A percentile compares a stretch with the other conserved stretches of the same genome.
phyloP scores from a whole-genome alignment of 1,284 basidiomycete species.

The Cystobasidiaceae sp. region DNA sequence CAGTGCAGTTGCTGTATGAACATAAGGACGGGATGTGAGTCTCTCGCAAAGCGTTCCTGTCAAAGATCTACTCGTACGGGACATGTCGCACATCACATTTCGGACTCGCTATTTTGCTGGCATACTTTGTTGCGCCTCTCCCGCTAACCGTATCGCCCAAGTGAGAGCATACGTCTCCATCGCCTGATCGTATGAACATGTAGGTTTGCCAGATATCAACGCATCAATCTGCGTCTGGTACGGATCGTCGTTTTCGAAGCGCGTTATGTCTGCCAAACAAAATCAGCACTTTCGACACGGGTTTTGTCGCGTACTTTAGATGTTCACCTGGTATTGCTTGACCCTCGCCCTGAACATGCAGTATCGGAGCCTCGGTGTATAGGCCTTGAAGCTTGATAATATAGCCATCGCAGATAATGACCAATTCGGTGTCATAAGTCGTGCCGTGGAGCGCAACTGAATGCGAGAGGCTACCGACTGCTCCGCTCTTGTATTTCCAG shows the following conservation, averaged over 20 bases:
- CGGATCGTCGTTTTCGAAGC: slow-evolving; percentile 33
- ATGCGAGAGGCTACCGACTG: slow-evolving; percentile 81
- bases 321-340: slow-evolving; percentile 1
- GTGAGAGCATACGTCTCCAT: slow-evolving; percentile 79
- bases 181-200: slow-evolving; percentile 58
- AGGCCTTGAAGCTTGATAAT: slow-evolving; percentile 31
- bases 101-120: too few relatives aligned
- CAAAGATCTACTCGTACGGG: neutral
- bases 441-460: slow-evolving; percentile 78
- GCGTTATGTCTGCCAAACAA: slow-evolving; percentile 13
- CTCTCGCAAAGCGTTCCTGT: neutral
- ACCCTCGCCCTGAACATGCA: slow-evolving; percentile 24
- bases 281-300: neutral
- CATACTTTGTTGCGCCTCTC: slow-evolving; percentile 28
- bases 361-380: slow-evolving; percentile 23
- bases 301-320: neutral
- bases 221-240: slow-evolving; percentile 35
- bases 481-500: slow-evolving; percentile 85
- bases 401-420: slow-evolving; percentile 52
- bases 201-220: slow-evolving; percentile 26
- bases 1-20: neutral
- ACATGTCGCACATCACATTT: neutral
- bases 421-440: slow-evolving; percentile 86
- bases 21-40: too few relatives aligned
- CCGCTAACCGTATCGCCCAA: slow-evolving; percentile 53